A percentile compares a stretch with the other conserved stretches of the same genome.
These are phyloP conservation scores for Citrullus mucosospermus DNA, from an alignment of 306 rosid species.

Conservation along the genomic window DNA sequence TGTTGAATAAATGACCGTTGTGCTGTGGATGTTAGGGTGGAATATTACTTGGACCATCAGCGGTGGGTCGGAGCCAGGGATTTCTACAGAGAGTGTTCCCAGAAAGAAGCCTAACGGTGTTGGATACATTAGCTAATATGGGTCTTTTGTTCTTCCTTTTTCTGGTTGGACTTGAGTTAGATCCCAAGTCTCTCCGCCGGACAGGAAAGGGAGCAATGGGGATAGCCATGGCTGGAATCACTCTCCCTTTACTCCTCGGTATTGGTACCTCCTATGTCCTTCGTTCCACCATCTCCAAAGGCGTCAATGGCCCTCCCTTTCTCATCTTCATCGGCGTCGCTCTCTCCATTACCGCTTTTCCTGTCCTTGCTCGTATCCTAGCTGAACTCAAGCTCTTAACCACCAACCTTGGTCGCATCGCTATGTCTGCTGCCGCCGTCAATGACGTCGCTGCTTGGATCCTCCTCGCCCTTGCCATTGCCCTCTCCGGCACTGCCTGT, in stretches of 20 bases:
- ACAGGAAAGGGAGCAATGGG: conserved; percentile 45
- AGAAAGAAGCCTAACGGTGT: conserved; percentile 33
- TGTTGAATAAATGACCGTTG: no score
- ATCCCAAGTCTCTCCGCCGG: conserved; percentile 26
- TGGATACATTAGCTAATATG: conserved; percentile 55
- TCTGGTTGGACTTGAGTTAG: conserved; percentile 52
- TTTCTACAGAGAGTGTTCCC: conserved; percentile 41
- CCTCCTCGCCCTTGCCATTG: conserved; percentile 82
- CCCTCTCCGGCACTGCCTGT: conserved; percentile 43
- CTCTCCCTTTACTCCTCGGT: conserved; percentile 47
- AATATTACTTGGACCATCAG: conserved; percentile 61
- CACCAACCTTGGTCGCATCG: conserved; percentile 58
- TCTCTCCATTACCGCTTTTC: conserved; percentile 73
- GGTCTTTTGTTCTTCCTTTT: conserved; percentile 65
- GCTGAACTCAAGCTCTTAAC: conserved; percentile 91
- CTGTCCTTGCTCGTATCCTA: conserved; percentile 78
- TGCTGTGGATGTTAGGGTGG: conserved; percentile 34
- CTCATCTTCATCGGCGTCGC: conserved; percentile 65
- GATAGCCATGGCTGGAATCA: conserved; percentile 55
- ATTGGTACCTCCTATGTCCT: conserved; percentile 46
- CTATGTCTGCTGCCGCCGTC: conserved; percentile 94
- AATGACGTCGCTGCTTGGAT: conserved; percentile 94
- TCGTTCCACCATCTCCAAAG: conserved; percentile 34
- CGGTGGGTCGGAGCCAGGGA: conserved; percentile 26
- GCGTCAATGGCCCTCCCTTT: conserved; percentile 34